These are phyloP conservation scores for Penicillium angulare DNA, from an alignment of 495 filamentous ascomycete species.

Conservation along the genomic window DNA sequence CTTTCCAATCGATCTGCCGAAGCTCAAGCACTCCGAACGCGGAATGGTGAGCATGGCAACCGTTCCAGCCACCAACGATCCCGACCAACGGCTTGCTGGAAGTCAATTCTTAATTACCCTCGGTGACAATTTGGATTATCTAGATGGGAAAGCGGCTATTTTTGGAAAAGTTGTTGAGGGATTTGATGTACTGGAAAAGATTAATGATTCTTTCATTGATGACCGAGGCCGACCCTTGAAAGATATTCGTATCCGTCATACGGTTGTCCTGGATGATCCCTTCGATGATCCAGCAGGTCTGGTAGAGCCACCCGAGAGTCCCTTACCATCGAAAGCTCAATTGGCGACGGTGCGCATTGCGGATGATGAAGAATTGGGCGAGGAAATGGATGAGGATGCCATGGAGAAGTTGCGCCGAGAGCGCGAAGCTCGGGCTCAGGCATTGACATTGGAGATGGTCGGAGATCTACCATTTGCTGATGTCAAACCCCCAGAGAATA, in stretches of 20 bases:
- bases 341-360: slow-evolving; percentile 87
- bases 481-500: slow-evolving; percentile 95
- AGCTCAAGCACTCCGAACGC: slow-evolving; percentile 78
- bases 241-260: slow-evolving; percentile 92
- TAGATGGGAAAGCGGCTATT: slow-evolving; percentile 89
- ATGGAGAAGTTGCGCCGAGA: slow-evolving; percentile 80
- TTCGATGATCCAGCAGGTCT: slow-evolving; percentile 76
- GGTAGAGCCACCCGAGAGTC: slow-evolving; percentile 72
- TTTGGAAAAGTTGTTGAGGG: slow-evolving; percentile 95
- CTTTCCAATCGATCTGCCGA: slow-evolving; percentile 81
- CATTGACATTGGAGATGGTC: slow-evolving; percentile 95
- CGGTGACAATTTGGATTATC: slow-evolving; percentile 79
- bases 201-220: slow-evolving; percentile 86
- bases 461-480: slow-evolving; percentile 97
- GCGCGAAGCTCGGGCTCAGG: slow-evolving; percentile 90
- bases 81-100: slow-evolving; percentile 74
- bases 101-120: slow-evolving; percentile 92
- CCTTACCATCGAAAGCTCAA: slow-evolving; percentile 79
- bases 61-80: slow-evolving; percentile 68
- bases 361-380: slow-evolving; percentile 79
- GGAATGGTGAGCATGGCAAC: slow-evolving; percentile 96
- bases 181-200: slow-evolving; percentile 88
- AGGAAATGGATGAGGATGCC: slow-evolving; percentile 73
- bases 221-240: slow-evolving; percentile 78
- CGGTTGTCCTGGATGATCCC: slow-evolving; percentile 84